These are phyloP conservation scores for Rauvolfia tetraphylla DNA, from an alignment of 257 asterid species.

Conservation along the genomic window DNA sequence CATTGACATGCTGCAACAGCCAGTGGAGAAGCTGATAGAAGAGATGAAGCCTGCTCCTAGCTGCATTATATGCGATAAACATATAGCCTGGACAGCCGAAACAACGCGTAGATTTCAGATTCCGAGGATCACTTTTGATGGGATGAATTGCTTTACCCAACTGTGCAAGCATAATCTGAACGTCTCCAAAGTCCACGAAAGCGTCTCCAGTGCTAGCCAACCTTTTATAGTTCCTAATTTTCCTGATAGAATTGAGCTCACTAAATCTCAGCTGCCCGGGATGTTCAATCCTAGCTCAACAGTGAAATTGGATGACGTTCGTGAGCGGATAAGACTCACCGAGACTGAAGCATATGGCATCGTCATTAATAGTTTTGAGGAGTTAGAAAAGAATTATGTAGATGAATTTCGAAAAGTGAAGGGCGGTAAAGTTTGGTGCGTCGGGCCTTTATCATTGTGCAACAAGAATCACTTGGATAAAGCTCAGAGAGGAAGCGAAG, in stretches of 20 bases:
- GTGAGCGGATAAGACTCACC: slow-evolving; percentile 2
- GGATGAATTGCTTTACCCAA: slow-evolving; percentile 48
- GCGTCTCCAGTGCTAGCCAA: slow-evolving; percentile 25
- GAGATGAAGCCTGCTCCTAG: slow-evolving; percentile 33
- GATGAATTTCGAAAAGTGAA: slow-evolving; percentile 10
- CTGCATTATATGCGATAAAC: slow-evolving; percentile 48
- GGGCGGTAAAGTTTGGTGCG: slow-evolving; percentile 36
- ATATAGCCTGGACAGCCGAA: slow-evolving; percentile 37
- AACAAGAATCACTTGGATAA: slow-evolving; percentile 30
- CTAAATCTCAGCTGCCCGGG: slow-evolving; percentile 44
- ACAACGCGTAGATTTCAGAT: slow-evolving; percentile 26
- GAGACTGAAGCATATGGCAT: slow-evolving; percentile 41
- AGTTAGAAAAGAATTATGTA: slow-evolving; percentile 40
- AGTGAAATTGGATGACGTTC: slow-evolving; percentile 8
- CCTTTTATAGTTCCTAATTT: slow-evolving; percentile 44
- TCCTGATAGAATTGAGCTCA: slow-evolving; percentile 44
- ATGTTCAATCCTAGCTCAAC: neutral
- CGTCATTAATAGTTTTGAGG: slow-evolving; percentile 41
- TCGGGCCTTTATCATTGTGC: slow-evolving; percentile 52
- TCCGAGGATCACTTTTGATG: slow-evolving; percentile 52
- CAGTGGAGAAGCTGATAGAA: slow-evolving; percentile 26
- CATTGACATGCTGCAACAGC: slow-evolving; percentile 28
- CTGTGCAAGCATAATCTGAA: slow-evolving; percentile 24
- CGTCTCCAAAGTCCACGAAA: slow-evolving; percentile 20
- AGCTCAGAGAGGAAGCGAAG: slow-evolving; percentile 41